Evolutionary conservation across 805 yeast genomes (phyloP), one percentile per base, ranked within the genome.

Genomic region (Komagataella phaffii): DNA sequence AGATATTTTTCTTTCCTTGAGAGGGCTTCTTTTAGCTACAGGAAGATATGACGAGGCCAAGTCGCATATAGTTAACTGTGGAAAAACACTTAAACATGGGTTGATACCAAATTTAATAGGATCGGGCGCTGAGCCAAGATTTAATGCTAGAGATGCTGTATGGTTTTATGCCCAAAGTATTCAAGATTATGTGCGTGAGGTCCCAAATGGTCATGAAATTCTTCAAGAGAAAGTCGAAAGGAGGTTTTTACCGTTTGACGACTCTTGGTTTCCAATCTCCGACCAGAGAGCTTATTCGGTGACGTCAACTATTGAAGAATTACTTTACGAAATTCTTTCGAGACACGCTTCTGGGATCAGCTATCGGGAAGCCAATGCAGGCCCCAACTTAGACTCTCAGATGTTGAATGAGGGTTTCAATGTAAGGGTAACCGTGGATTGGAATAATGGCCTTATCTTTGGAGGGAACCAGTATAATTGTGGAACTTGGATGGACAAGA

Each of bases 401-500:
- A 91, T 91, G 98, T 81, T 71, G 50, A 89, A 83, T 62, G 88
- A 85, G 60, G 99, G 99, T 0, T 91, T 91, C 71, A 85, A 91
- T 63, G 90, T 91, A 47, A 76, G 79, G 56, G 76, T 90, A 1
- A 60, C 68, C 53, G 88, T 90, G 47, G 97, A 91, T 64, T 91
- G 97, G 97, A 60, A 70, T 0, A 89, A 86, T 10, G 99, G 99
- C 1, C 69, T 93, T 30, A 71, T 90, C 3, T 85, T 80, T 64
- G 99, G 98, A 48, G 98, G 99, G 1, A 86, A 87, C 49, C 96
- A 86, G 65, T 79, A 69, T 64, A 91, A 91, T 63, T 91, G 99
- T 70, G 99, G 99, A 19, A 93, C 99, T 0, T 91, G 99, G 99
- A 91, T 90, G 96, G 99, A 91, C 68, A 91, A 91, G 69, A 91